These are phyloP conservation scores for Solanum piurae DNA, from an alignment of 257 asterid species.

Conservation along the genomic window DNA sequence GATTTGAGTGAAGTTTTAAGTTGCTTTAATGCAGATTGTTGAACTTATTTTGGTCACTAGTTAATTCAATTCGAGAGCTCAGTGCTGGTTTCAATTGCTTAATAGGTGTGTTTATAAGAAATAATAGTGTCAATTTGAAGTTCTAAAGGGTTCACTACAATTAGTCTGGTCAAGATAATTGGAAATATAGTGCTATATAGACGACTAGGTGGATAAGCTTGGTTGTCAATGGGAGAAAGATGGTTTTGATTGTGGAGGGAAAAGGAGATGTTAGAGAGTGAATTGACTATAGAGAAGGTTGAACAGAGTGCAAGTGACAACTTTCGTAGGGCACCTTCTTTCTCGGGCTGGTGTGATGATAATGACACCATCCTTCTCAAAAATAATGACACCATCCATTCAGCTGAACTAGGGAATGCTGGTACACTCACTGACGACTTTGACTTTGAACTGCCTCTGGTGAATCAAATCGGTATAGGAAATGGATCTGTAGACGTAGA, in stretches of 20 bases:
- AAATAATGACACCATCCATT: slow-evolving; percentile 24
- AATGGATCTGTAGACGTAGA: slow-evolving; percentile 22
- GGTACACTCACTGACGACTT: slow-evolving; percentile 24
- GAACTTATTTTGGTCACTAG: background rate
- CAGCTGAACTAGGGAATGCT: slow-evolving; percentile 19
- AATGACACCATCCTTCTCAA: slow-evolving; percentile 19
- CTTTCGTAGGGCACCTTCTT: slow-evolving; percentile 48
- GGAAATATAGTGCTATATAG: background rate
- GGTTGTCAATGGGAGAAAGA: background rate
- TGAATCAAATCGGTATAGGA: slow-evolving; percentile 8
- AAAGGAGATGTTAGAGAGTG: slow-evolving; percentile 52
- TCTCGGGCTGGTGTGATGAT: slow-evolving; percentile 74
- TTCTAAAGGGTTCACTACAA: background rate
- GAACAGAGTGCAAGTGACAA: slow-evolving; percentile 24
- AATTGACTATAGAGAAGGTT: slow-evolving; percentile 17
- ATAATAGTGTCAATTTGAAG: background rate
- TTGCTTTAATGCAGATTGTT: background rate
- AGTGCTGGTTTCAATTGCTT: background rate
- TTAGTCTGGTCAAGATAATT: background rate
- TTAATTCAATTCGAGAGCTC: background rate
- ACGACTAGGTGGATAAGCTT: background rate
- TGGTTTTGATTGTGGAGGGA: slow-evolving; percentile 10
- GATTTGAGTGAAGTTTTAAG: background rate
- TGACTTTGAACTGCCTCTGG: slow-evolving; percentile 34
- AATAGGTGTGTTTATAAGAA: background rate